Evolutionary conservation across 768 basidiomycete genomes (phyloP), one percentile per base, ranked within the genome.

Genomic region (Rossbeevera mucosa): DNA sequence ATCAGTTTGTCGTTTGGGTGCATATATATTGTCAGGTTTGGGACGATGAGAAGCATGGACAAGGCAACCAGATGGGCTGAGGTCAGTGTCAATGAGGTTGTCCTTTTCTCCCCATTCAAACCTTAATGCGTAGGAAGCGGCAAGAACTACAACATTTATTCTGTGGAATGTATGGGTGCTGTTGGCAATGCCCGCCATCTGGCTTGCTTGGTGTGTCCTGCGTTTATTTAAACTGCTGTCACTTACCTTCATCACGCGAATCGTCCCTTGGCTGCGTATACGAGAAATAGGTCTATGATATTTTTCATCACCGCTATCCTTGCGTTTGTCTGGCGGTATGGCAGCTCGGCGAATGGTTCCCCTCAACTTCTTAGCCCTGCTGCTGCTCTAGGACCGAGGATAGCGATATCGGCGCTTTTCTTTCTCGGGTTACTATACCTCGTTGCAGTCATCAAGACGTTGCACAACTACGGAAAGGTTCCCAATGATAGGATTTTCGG

Each of bases 1-100:
- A 82, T 88, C 79, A 86, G 85, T 57, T 70, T 89, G 20, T 77
- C 78, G 3, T 90, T 81, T 61, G 88, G 88, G 0, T 87, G 87
- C 57, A 75, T 86, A 50, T 89, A 85, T 65, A 88, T 85, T 14
- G 72, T 89, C 14, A 72, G 84, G 24, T 89, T 89, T 53, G 79
- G 80, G 13, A 81, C 78, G 1, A 89, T 90, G 87, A 75, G 79
- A 40, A 85, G 76, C 55, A 85, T 87, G 81, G 74, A 80, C 58
- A 80, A 80, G 52, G 87, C 87, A 1, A 80, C 81, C 7, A 76
- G 78, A 51, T 90, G 86, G 84, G 85, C 86, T 11, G 81, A 87
- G 69, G 86, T 85, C 59, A 13, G 66, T n/a, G 9, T 40, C 21
- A 29, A 46, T 42, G 4, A 1, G 1, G 9, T 44, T 33, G 20